Percentiles rank a stretch among this genome's conserved stretches.
These are phyloP conservation scores for Metroxylon sagu DNA, from an alignment of 176 grass and related monocot species.

Conservation along the genomic window DNA sequence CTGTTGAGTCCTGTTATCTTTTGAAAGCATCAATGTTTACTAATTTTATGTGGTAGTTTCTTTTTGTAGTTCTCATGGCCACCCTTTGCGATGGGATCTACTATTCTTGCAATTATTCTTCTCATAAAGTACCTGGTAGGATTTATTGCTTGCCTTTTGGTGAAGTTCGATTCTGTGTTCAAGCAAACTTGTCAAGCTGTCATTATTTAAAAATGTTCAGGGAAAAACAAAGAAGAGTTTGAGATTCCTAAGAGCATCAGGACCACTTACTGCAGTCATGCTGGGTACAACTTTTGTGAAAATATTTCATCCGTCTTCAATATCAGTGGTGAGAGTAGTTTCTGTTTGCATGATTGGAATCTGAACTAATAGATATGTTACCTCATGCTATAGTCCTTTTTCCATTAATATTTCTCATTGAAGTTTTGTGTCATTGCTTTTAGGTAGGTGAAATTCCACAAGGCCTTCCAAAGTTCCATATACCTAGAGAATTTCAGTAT, in stretches of 20 bases:
- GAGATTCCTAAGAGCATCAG: slow-evolving; percentile 57
- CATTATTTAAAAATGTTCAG: slow-evolving; percentile 26
- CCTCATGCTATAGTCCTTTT: neutral
- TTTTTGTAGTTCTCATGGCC: slow-evolving; percentile 84
- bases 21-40: neutral
- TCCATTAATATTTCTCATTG: slow-evolving; percentile 3
- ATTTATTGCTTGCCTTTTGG: neutral
- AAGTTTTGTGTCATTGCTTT: neutral
- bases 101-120: slow-evolving; percentile 72
- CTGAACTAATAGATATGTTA: neutral
- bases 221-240: slow-evolving; percentile 84
- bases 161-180: neutral
- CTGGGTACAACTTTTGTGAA: slow-evolving; percentile 81
- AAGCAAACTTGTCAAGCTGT: neutral
- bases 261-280: slow-evolving; percentile 87
- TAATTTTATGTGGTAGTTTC: neutral
- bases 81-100: slow-evolving; percentile 83
- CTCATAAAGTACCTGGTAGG: slow-evolving; percentile 74
- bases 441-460: slow-evolving; percentile 99
- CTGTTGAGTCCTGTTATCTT: neutral
- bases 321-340: slow-evolving; percentile 69
- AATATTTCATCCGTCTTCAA: slow-evolving; percentile 75
- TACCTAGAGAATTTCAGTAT: slow-evolving; percentile 83
- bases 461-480: slow-evolving; percentile 75
- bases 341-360: slow-evolving; percentile 1